phyloP scores from a whole-genome alignment of 2,329 filamentous ascomycete species.

The Botrytis paeoniae region DNA sequence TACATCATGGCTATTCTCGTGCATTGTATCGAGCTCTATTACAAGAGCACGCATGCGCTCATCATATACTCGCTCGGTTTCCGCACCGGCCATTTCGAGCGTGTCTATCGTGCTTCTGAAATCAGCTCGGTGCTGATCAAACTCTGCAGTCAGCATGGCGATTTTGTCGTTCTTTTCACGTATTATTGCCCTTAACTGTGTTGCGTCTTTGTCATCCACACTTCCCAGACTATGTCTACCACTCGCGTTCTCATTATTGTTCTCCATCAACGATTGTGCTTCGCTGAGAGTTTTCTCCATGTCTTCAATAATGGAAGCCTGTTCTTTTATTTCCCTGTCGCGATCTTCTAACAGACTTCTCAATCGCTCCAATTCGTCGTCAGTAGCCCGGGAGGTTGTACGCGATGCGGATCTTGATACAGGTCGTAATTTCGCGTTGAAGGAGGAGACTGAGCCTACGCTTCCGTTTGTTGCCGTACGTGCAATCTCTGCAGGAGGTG shows the following conservation, averaged over 20 bases:
- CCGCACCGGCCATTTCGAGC: slow-evolving; percentile 88
- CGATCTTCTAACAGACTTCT: slow-evolving; percentile 75
- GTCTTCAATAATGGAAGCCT: slow-evolving; percentile 75
- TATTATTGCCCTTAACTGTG: slow-evolving; percentile 75
- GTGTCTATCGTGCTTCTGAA: slow-evolving; percentile 97
- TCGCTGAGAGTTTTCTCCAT: slow-evolving; percentile 90
- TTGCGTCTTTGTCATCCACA: slow-evolving; percentile 67
- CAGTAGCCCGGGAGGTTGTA: slow-evolving; percentile 43
- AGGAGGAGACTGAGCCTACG: slow-evolving; percentile 52
- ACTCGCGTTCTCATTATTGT: slow-evolving; percentile 45
- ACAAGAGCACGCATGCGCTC: slow-evolving; percentile 84
- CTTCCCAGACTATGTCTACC: slow-evolving; percentile 46
- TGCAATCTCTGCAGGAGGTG: slow-evolving; percentile 50
- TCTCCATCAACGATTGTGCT: slow-evolving; percentile 68
- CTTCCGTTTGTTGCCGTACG: slow-evolving; percentile 52
- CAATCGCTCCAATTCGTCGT: slow-evolving; percentile 72
- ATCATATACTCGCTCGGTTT: slow-evolving; percentile 95
- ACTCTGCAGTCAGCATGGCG: slow-evolving; percentile 85
- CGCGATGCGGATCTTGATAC: slow-evolving; percentile 42
- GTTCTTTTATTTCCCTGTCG: slow-evolving; percentile 84
- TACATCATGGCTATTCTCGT: slow-evolving; percentile 82
- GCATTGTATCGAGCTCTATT: slow-evolving; percentile 77
- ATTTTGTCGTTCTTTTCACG: slow-evolving; percentile 98
- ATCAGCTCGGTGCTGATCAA: slow-evolving; percentile 90
- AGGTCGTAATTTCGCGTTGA: slow-evolving; percentile 52